phyloP scores from a whole-genome alignment of 1,284 basidiomycete species.

The Pulchroboletus neoregius region DNA sequence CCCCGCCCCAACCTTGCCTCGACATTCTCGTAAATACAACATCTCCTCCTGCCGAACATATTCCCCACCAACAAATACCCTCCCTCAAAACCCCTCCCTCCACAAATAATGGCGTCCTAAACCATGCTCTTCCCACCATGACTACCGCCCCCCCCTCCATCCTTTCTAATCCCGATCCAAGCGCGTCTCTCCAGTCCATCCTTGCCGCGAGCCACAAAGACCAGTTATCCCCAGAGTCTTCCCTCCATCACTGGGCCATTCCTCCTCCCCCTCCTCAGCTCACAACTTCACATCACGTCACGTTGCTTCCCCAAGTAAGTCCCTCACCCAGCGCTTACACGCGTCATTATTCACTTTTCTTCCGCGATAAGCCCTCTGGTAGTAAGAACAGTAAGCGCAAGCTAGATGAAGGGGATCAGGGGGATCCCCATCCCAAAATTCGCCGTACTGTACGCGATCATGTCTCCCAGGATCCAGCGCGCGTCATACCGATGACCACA shows the following conservation, averaged over 20 bases:
- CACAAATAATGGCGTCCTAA: conserved; percentile 27
- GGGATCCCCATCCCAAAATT: conserved; percentile 74
- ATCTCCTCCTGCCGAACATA: conserved; percentile 27
- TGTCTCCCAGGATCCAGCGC: conserved; percentile 64
- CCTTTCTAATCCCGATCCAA: conserved; percentile 45
- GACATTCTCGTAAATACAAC: conserved; percentile 41
- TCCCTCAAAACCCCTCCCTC: conserved; percentile 19
- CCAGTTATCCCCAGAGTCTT: conserved; percentile 37
- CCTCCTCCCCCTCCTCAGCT: conserved; percentile 29
- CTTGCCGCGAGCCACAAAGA: conserved; percentile 47
- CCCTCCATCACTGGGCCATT: conserved; percentile 42
- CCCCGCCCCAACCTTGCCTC: conserved; percentile 38
- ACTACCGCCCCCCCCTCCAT: conserved; percentile 36
- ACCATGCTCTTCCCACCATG: conserved; percentile 35
- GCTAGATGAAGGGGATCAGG: conserved; percentile 60
- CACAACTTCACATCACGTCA: conserved; percentile 27
- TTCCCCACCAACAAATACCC: conserved; percentile 29
- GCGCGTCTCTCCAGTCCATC: conserved; percentile 62
- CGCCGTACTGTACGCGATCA: conserved; percentile 77
- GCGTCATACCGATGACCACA: conserved; percentile 81
- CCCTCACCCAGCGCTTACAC: conserved; percentile 29
- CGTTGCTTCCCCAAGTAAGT: conserved; percentile 32
- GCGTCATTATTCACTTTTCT: conserved; percentile 23
- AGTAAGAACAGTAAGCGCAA: conserved; percentile 60
- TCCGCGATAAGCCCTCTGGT: conserved; percentile 31